Percentiles rank a stretch among this genome's conserved stretches.
These are phyloP conservation scores for Flaveria sonorensis DNA, from an alignment of 129 eudicot species.

Conservation along the genomic window DNA sequence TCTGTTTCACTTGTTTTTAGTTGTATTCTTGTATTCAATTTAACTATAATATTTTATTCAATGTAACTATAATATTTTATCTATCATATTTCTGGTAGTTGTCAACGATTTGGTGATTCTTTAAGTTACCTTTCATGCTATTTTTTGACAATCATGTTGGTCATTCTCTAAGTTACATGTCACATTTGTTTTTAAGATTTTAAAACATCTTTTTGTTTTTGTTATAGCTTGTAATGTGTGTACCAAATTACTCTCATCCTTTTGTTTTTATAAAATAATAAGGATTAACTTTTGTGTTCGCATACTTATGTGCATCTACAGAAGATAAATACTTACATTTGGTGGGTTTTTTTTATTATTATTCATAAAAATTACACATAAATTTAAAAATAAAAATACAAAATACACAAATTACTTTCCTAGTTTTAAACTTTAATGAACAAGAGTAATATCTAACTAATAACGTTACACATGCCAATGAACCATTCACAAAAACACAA, in stretches of 20 bases:
- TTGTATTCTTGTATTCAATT: background rate
- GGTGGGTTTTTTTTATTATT: too few species aligned
- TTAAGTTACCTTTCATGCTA: background rate
- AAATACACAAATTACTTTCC: too few species aligned
- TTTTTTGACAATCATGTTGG: background rate
- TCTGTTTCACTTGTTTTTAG: background rate
- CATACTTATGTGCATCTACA: too few species aligned
- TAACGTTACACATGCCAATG: background rate
- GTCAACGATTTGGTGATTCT: background rate
- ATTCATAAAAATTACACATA: too few species aligned
- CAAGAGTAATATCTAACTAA: too few species aligned
- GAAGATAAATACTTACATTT: too few species aligned
- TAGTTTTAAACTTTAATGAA: too few species aligned
- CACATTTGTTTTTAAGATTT: background rate
- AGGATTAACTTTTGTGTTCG: too few species aligned
- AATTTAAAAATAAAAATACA: too few species aligned
- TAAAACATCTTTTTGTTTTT: background rate
- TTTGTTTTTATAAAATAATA: background rate
- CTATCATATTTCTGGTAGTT: background rate
- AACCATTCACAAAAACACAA: conserved; percentile 6
- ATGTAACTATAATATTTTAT: background rate
- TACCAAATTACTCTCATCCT: background rate
- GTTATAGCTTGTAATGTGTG: background rate
- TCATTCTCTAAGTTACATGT: background rate
- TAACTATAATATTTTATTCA: background rate